A percentile compares a stretch with the other conserved stretches of the same genome.
phyloP scores from a whole-genome alignment of 169 alveolate species.

The Plasmodium falciparum region DNA sequence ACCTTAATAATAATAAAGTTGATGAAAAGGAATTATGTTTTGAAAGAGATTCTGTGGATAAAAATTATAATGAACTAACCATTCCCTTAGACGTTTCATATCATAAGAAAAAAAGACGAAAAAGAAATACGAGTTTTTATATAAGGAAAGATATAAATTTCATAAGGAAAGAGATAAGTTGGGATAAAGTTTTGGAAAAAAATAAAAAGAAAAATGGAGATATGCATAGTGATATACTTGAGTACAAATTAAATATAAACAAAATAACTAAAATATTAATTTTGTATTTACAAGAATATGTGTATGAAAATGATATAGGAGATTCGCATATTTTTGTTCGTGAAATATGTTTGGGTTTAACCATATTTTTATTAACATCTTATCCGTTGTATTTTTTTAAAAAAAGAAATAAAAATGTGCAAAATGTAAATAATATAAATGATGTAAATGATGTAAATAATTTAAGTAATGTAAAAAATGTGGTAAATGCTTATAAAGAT shows the following conservation, averaged over 20 bases:
- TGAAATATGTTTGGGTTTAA: conserved; percentile 50
- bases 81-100: too few species aligned
- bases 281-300: conserved; percentile 62
- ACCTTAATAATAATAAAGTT: not conserved
- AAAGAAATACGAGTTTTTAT: conserved; percentile 67
- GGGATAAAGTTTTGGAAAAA: conserved; percentile 50
- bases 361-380: conserved; percentile 51
- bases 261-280: conserved; percentile 50
- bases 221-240: not conserved
- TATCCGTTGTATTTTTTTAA: conserved; percentile 58
- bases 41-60: not conserved
- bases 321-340: conserved; percentile 72
- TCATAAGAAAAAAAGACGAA: not conserved
- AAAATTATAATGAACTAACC: not conserved
- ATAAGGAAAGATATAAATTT: conserved; percentile 19
- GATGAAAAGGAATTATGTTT: not conserved
- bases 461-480: not conserved
- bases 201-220: conserved; percentile 30
- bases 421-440: not conserved
- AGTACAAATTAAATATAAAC: conserved; percentile 33
- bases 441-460: not conserved
- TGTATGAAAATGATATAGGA: conserved; percentile 64
- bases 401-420: conserved; percentile 1
- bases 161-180: conserved; percentile 25
- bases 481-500: too few species aligned